Conservation (phyloP, 352 stramenopile genomes). For the Globisporangium rhizosaccharum region DNA sequence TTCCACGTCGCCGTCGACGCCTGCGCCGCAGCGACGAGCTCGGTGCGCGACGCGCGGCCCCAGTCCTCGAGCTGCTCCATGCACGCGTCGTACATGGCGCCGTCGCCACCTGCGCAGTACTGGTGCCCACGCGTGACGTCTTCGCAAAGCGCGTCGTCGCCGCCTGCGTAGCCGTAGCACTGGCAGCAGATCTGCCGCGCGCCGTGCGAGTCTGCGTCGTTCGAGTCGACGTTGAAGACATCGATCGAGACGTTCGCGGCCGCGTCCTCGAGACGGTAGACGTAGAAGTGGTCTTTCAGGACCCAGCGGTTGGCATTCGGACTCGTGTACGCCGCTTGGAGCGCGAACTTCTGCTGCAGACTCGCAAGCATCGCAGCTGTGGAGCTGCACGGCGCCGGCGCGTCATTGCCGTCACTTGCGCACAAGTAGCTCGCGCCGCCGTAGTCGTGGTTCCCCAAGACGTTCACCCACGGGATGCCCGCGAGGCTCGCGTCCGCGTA, state of each 20-base stretch:
- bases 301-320: slow-evolving; percentile 77
- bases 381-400: neutral
- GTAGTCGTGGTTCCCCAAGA: slow-evolving; percentile 72
- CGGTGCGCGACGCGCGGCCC: slow-evolving; percentile 60
- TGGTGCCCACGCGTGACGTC: slow-evolving; percentile 42
- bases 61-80: slow-evolving; percentile 56
- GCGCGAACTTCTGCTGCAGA: slow-evolving; percentile 8
- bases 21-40: slow-evolving; percentile 40
- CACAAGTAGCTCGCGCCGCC: slow-evolving; percentile 57
- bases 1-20: slow-evolving; percentile 76
- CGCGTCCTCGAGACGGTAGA: slow-evolving; percentile 56
- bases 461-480: slow-evolving; percentile 51
- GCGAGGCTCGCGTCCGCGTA: slow-evolving; percentile 42
- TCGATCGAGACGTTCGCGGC: slow-evolving; percentile 63
- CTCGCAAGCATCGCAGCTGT: slow-evolving; percentile 6
- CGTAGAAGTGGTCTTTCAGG: slow-evolving; percentile 80
- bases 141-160: slow-evolving; percentile 41
- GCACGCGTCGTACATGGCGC: slow-evolving; percentile 51
- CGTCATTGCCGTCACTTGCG: slow-evolving; percentile 16
- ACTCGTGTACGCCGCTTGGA: slow-evolving; percentile 72
- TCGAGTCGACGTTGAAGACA: slow-evolving; percentile 86
- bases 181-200: slow-evolving; percentile 76
- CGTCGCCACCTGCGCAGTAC: slow-evolving; percentile 50
- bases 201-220: slow-evolving; percentile 57
- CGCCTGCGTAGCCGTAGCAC: slow-evolving; percentile 69